Conservation (phyloP, 345 rosid species). For the Gossypium stocksii region DNA sequence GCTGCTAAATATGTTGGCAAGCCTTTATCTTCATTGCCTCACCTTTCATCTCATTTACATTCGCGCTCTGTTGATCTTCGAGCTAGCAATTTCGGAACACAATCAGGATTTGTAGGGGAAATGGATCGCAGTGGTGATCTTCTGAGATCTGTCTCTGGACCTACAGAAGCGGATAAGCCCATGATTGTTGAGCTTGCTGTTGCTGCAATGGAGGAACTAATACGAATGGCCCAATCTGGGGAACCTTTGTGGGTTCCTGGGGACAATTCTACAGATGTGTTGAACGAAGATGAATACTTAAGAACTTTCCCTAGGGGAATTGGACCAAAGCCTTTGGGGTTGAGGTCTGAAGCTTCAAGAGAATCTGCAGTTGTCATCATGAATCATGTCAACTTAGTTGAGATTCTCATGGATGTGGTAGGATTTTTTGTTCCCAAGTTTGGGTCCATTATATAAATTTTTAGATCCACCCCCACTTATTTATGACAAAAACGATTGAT, state of each 20-base stretch:
- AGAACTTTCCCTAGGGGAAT: slow-evolving; percentile 83
- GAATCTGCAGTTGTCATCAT: slow-evolving; percentile 80
- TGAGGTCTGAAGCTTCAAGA: slow-evolving; percentile 85
- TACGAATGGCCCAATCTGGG: slow-evolving; percentile 73
- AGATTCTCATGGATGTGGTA: slow-evolving; percentile 97
- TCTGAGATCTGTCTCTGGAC: slow-evolving; percentile 51
- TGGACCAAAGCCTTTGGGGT: slow-evolving; percentile 69
- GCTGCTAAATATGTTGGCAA: slow-evolving; percentile 90
- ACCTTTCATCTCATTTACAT: slow-evolving; percentile 44
- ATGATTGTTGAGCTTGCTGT: slow-evolving; percentile 87
- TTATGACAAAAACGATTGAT: neutral
- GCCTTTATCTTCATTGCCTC: slow-evolving; percentile 52
- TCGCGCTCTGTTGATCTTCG: slow-evolving; percentile 55
- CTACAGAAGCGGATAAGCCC: slow-evolving; percentile 82
- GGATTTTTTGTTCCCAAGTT: neutral
- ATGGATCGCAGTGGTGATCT: slow-evolving; percentile 64
- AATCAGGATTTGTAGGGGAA: slow-evolving; percentile 63
- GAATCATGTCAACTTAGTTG: slow-evolving; percentile 79
- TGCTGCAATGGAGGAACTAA: slow-evolving; percentile 94
- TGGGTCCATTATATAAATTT: neutral
- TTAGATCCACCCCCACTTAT: neutral
- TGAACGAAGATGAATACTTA: slow-evolving; percentile 76
- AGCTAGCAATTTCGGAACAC: slow-evolving; percentile 46
- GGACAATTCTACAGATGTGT: slow-evolving; percentile 42
- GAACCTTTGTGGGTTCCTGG: slow-evolving; percentile 72